Conservation (phyloP, 805 yeast genomes). For the Naumovozyma dairenensis region DNA sequence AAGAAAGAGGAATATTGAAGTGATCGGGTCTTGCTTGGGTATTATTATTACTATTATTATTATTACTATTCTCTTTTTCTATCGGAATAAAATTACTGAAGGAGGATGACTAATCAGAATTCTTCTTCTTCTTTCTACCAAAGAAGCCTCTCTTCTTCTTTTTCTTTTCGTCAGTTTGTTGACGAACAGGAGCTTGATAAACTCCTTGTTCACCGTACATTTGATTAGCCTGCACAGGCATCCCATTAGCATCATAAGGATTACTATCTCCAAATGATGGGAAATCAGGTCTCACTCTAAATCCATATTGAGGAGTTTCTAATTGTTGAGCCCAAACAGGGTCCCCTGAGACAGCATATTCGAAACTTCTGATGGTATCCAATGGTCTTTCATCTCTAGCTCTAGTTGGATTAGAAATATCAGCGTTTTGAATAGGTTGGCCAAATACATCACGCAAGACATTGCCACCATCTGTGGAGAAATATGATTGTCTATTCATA, state of each 20-base stretch:
- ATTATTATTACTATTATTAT: no score
- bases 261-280: conserved; percentile 25
- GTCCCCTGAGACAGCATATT: conserved; percentile 82
- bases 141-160: conserved; percentile 77
- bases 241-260: conserved; percentile 14
- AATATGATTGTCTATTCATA: conserved; percentile 31
- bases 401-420: conserved; percentile 88
- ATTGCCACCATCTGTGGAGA: conserved; percentile 33
- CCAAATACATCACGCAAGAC: conserved; percentile 74
- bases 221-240: conserved; percentile 18
- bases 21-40: no score
- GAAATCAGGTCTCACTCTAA: conserved; percentile 75
- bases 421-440: conserved; percentile 64
- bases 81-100: no score
- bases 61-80: no score
- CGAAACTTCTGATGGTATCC: conserved; percentile 90
- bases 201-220: conserved; percentile 44
- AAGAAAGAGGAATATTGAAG: no score
- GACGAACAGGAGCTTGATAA: conserved; percentile 46
- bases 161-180: conserved; percentile 30
- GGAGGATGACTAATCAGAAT: neutral
- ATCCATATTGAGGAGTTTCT: conserved; percentile 71
- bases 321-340: conserved; percentile 64
- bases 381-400: conserved; percentile 90
- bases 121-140: conserved; percentile 51